phyloP scores from a whole-genome alignment of 164 flowering plant genomes.

The Kingdonia uniflora region DNA sequence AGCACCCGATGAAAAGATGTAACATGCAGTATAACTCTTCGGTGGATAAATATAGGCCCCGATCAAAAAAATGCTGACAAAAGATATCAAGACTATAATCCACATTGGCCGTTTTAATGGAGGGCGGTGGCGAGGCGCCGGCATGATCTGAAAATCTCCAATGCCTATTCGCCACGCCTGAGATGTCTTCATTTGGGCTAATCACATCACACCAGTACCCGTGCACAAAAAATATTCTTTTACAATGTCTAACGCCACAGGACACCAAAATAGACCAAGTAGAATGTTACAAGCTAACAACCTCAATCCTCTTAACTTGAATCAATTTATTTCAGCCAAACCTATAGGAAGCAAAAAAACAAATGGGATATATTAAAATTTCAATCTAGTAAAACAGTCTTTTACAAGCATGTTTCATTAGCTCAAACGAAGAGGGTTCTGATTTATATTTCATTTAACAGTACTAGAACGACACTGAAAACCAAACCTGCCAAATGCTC shows the following conservation, averaged over 20 bases:
- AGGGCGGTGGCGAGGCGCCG: slow-evolving; percentile 67
- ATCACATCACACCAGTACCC: slow-evolving; percentile 22
- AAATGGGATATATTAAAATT: too few species aligned
- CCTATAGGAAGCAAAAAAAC: too few species aligned
- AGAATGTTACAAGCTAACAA: neutral
- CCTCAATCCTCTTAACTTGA: neutral
- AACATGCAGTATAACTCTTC: slow-evolving; percentile 48
- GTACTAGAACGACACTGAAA: too few species aligned
- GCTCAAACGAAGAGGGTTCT: too few species aligned
- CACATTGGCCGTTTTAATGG: slow-evolving; percentile 64
- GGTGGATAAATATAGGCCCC: slow-evolving; percentile 76
- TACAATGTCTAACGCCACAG: neutral
- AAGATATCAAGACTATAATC: slow-evolving; percentile 67
- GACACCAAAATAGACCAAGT: neutral
- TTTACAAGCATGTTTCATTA: too few species aligned
- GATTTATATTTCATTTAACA: too few species aligned
- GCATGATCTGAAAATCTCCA: slow-evolving; percentile 42
- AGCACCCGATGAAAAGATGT: slow-evolving; percentile 54
- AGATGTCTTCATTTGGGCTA: slow-evolving; percentile 44
- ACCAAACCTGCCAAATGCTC: too few species aligned
- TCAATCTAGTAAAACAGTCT: too few species aligned
- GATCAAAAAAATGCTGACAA: slow-evolving; percentile 61
- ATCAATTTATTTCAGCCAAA: too few species aligned
- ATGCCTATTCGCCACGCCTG: slow-evolving; percentile 60
- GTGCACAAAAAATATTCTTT: neutral